Evolutionary conservation across 1,139 yeast species (phyloP).

Genomic region (Suhomyces bribrorum): DNA sequence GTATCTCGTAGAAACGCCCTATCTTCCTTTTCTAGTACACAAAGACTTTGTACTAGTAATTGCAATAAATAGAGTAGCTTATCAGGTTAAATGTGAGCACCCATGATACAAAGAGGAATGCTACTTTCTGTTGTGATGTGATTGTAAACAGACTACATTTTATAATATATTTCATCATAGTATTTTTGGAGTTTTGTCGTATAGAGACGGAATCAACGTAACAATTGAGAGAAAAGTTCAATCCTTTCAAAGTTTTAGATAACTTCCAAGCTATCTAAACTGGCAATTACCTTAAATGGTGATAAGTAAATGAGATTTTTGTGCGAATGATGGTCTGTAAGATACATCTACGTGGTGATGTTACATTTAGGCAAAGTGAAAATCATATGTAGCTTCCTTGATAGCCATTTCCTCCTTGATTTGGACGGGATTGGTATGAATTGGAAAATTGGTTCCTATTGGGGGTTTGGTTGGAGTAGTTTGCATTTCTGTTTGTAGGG

Average conservation of each 20-base stretch:
- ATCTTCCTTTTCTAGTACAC: slow-evolving; percentile 3
- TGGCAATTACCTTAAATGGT: no score
- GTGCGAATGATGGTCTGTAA: not conserved
- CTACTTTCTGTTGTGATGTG: slow-evolving; percentile 16
- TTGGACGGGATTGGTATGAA: not conserved
- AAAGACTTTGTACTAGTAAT: no score
- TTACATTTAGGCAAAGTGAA: slow-evolving; percentile 6
- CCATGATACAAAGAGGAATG: slow-evolving; percentile 4
- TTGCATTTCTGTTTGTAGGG: slow-evolving; percentile 1
- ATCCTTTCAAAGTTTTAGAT: no score
- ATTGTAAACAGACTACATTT: slow-evolving; percentile 53
- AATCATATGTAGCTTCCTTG: slow-evolving; percentile 12
- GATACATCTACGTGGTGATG: not conserved
- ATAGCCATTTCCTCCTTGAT: slow-evolving; percentile 4
- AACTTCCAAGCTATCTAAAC: no score
- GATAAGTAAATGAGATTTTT: not conserved
- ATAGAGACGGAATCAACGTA: not conserved
- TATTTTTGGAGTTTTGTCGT: slow-evolving; percentile 48
- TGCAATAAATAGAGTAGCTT: no score
- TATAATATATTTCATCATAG: slow-evolving; percentile 49
- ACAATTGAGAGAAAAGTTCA: not conserved
- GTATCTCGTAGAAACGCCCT: no score
- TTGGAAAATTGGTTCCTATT: slow-evolving; percentile 1
- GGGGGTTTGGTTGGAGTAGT: not conserved
- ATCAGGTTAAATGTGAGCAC: slow-evolving; percentile 20